phyloP scores from a whole-genome alignment of 495 filamentous ascomycete species.

The Aspergillus conjunctus region DNA sequence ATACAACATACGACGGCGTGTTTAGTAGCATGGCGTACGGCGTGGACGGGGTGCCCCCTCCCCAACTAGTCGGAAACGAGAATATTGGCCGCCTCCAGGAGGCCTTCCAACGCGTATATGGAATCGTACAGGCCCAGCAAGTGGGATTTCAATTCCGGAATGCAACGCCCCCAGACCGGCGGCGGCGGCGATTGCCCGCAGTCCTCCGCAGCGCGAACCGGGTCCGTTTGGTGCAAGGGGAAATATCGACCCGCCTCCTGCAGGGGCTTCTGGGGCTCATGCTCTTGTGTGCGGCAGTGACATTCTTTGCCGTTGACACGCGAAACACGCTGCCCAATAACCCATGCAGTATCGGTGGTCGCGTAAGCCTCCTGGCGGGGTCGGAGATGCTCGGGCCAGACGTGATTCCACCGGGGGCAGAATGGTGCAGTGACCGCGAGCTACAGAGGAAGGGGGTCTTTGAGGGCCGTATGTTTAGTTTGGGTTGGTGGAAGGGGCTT shows the following conservation, averaged over 20 bases:
- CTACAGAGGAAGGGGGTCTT: not conserved
- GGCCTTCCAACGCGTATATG: not conserved
- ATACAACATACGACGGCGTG: not conserved
- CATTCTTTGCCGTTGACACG: not conserved
- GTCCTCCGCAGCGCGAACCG: not conserved
- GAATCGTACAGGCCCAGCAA: not conserved
- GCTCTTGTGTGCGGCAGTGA: not conserved
- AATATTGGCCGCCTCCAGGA: not conserved
- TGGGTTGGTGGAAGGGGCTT: slow-evolving; percentile 1
- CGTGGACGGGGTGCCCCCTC: not conserved
- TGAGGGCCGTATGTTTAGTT: not conserved
- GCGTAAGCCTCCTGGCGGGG: not conserved
- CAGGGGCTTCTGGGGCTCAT: not conserved
- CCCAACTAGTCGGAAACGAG: not conserved
- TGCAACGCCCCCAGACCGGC: not conserved
- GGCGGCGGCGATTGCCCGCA: not conserved
- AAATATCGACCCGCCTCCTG: not conserved
- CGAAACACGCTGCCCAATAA: not conserved
- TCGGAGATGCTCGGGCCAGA: not conserved
- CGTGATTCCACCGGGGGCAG: not conserved
- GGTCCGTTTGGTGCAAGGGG: not conserved
- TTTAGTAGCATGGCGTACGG: not conserved
- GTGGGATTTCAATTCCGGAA: not conserved
- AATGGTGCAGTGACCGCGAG: not conserved
- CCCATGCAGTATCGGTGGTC: not conserved